Base-by-base conservation (phyloP, 2,329 filamentous ascomycete genomes). In the Alternaria solani region DNA sequence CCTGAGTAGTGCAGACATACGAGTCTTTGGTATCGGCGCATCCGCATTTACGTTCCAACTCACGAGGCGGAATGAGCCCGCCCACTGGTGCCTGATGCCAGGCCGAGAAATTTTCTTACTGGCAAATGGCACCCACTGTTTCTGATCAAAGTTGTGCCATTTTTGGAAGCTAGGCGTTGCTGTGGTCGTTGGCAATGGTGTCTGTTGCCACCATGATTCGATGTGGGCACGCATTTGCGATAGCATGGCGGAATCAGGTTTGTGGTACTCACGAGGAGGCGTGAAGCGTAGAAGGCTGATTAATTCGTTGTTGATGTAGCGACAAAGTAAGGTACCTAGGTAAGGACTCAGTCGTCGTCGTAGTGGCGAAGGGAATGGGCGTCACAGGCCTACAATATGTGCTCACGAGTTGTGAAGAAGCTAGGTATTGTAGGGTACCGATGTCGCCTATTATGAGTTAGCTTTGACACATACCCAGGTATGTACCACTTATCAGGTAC, bases 171-270 rank as follows among this genome's bases (percentile, higher is more conserved):
- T 49, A 25, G 57, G 51, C n/a, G 43, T 25, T 30, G 43, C n/a
- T 48, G 28, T 42, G 7, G 12, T 49, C 39, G n/a, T 20, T 46
- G 51, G 57, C 12, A 59, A 43, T 25, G 57, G 57, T 26, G 30
- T 55, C 44, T 59, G 38, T 4, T 55, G 51, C 57, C 51, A 59
- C 51, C 51, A 59, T 39, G 57, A 51, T 38, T 39, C 18, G 14
- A 59, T 39, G 20, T 51, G 9, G 30, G 6, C 51, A 38, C 30
- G 38, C 11, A 44, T 26, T 32, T 59, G 57, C 23, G 57, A 59
- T 30, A 59, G 51, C 51, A 59, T 55, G 23, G n/a, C 30, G 43
- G 30, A 30, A 28, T 49, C 5, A 14, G 38, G 26, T 25, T 32
- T 32, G 12, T 41, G n/a, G 25, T 53, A 1, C 39, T 53, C 11